A percentile compares a stretch with the other conserved stretches of the same genome.
Evolutionary conservation across 169 alveolate genomes (phyloP).

Genomic region (Plasmodium sp.): DNA sequence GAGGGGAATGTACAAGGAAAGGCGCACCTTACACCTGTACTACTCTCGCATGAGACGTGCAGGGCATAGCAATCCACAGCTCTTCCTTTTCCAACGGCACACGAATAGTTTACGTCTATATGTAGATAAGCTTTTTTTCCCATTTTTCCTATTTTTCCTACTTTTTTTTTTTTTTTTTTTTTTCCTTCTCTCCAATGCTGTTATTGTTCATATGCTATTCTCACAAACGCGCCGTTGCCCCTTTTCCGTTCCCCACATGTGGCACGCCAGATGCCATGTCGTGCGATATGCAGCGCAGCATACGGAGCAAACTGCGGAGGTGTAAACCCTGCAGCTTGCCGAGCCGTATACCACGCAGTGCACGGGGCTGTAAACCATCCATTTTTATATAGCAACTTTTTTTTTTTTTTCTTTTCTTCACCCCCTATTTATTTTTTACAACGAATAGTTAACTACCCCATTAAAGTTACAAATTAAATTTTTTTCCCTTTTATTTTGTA

Average conservation of each 20-base stretch:
- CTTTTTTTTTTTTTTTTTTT: neutral
- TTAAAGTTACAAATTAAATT: neutral
- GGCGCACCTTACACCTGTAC: neutral
- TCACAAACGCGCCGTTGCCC: neutral
- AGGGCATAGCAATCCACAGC: neutral
- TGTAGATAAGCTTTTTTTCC: neutral
- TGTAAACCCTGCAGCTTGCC: neutral
- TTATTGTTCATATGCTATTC: neutral
- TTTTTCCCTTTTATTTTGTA: neutral
- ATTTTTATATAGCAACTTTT: neutral
- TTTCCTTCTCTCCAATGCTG: neutral
- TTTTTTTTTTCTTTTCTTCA: neutral
- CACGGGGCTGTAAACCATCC: neutral
- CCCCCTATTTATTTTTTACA: neutral
- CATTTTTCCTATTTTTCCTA: neutral
- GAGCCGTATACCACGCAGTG: neutral
- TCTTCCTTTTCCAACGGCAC: neutral
- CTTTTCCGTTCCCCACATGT: neutral
- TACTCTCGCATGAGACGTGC: neutral
- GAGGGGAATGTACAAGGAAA: neutral
- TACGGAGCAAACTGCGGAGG: neutral
- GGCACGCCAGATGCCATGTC: neutral
- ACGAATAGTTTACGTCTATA: neutral
- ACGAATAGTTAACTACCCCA: neutral
- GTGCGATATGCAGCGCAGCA: neutral